A percentile compares a stretch with the other conserved stretches of the same genome.
Conservation (phyloP, 1,139 yeast species). For the Debaryomyces subglobosus region DNA sequence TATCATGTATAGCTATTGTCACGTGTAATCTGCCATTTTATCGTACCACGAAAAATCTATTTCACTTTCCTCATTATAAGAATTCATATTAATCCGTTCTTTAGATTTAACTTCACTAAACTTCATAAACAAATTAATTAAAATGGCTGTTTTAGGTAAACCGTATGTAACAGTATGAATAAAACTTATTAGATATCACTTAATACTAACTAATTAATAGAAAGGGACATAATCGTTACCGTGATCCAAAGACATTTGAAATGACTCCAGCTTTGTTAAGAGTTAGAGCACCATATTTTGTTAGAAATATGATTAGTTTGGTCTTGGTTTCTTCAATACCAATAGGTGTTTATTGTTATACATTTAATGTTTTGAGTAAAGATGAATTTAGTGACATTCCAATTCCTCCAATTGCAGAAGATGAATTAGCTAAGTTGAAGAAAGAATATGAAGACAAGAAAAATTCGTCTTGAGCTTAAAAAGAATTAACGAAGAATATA, state of each 20-base stretch:
- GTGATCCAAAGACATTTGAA: slow-evolving; percentile 76
- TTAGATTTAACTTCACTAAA: neutral
- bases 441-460: slow-evolving; percentile 62
- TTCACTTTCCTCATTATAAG: neutral
- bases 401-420: slow-evolving; percentile 85
- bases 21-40: neutral
- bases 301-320: slow-evolving; percentile 70
- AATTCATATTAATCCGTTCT: neutral
- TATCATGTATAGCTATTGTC: neutral
- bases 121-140: slow-evolving; percentile 8
- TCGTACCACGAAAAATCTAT: neutral
- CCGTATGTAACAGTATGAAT: slow-evolving; percentile 33
- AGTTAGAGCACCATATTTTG: slow-evolving; percentile 84
- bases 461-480: slow-evolving; percentile 15
- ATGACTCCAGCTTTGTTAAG: slow-evolving; percentile 94
- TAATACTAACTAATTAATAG: slow-evolving; percentile 20
- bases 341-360: slow-evolving; percentile 70
- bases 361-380: slow-evolving; percentile 68
- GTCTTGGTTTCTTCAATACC: slow-evolving; percentile 62
- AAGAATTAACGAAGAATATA: neutral
- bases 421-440: slow-evolving; percentile 70
- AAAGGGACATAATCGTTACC: slow-evolving; percentile 51
- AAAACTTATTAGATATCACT: neutral
- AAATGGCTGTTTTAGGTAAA: slow-evolving; percentile 40
- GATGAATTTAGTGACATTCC: slow-evolving; percentile 93